These are phyloP conservation scores for Corymbia maculata DNA, from an alignment of 345 rosid species.

Conservation along the genomic window DNA sequence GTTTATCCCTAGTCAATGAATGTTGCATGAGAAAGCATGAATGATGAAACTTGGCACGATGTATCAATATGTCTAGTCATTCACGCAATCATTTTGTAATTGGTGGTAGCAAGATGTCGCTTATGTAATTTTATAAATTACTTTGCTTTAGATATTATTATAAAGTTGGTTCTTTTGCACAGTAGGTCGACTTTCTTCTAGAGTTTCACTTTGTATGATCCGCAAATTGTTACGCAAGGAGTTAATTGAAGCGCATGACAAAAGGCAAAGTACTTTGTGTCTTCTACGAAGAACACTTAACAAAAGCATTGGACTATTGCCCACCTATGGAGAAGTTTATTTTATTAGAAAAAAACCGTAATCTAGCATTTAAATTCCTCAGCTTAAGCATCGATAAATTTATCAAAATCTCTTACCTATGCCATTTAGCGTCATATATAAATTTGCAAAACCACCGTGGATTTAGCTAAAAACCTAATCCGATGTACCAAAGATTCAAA, in stretches of 20 bases:
- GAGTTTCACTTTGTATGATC: neutral
- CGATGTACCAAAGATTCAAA: neutral
- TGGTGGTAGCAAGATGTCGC: neutral
- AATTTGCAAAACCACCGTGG: rapidly evolving
- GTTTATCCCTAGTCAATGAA: neutral
- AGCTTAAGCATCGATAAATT: neutral
- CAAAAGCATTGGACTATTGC: neutral
- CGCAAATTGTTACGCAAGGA: neutral
- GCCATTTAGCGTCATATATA: neutral
- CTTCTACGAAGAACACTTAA: neutral
- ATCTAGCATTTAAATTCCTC: neutral
- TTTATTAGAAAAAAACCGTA: neutral
- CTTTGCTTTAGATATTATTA: neutral
- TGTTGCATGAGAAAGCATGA: neutral
- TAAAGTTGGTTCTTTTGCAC: neutral
- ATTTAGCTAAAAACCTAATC: neutral
- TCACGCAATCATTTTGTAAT: neutral
- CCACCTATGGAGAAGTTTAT: neutral
- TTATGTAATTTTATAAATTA: neutral
- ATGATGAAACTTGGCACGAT: neutral
- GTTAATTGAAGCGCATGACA: neutral
- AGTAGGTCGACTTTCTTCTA: neutral
- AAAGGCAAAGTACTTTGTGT: neutral
- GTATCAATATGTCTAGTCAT: neutral
- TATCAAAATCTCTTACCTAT: neutral